Evolutionary conservation across 2,329 filamentous ascomycete genomes (phyloP), one percentile per base, ranked within the genome.

Genomic region (Beauveria scarabaeidicola): DNA sequence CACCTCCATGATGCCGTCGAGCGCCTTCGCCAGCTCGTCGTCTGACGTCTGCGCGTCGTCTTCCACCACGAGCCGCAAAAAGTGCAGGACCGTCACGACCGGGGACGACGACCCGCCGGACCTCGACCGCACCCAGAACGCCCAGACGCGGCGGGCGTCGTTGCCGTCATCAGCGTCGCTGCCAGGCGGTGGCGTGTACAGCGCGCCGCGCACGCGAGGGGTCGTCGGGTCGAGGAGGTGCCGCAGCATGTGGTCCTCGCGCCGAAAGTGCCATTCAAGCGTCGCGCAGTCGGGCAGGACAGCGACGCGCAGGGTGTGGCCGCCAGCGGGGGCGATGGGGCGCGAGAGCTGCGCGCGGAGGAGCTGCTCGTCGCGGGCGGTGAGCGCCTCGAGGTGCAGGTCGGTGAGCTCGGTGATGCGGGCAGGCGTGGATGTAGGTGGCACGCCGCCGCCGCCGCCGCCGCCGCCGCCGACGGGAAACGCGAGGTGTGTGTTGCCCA

Each of bases 201-300:
- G 77, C 2, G 89, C 90, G 15, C 92, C 92, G 67, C 88, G 87
- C 58, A 89, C 75, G 1, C 75, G 32, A 36, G 29, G 68, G 0
- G 89, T 87, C 0, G 70, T 73, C 41, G 67, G 69, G 2, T 80
- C 76, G 64, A 87, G 82, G 6, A 92, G 76, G 63, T 84, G 80
- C 58, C 80, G 78, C 5, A 81, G 82, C 68, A 93, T 86, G 70
- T 89, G 94, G 53, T 91, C 85, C 73, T 96, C 91, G 52, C 93
- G 84, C 87, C 52, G 85, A 65, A 63, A 92, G 75, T 44, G 90
- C 88, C 44, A 94, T 81, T 65, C 63, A 2, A 72, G 61, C 7
- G 67, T 68, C n/a, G 67, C 66, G 3, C 67, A 48, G 38, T 72
- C 68, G 0, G 73, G 73, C 0, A 73, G 52, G 10, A 75, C 54